Percentiles rank a stretch among this genome's conserved stretches.
These are phyloP conservation scores for Hypoxylon sp. DNA, from an alignment of 2,329 filamentous ascomycete species.

Conservation along the genomic window DNA sequence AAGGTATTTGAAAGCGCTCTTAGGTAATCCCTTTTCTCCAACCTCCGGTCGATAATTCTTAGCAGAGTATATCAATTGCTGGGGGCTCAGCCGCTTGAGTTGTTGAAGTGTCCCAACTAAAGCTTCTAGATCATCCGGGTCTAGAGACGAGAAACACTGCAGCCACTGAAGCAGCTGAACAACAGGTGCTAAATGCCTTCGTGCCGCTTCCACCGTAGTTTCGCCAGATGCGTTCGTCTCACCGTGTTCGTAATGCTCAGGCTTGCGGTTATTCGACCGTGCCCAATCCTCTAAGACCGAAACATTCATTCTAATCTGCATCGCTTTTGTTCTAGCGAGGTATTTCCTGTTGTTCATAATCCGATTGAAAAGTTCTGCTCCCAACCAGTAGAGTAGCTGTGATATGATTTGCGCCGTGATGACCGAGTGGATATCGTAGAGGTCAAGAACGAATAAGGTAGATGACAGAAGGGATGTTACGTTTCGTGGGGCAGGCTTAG, in stretches of 20 bases:
- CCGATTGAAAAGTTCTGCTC: slow-evolving; percentile 95
- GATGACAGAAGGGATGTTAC: slow-evolving; percentile 96
- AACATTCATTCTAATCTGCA: slow-evolving; percentile 99
- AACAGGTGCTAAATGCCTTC: slow-evolving; percentile 87
- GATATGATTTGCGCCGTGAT: slow-evolving; percentile 93
- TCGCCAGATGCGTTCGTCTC: slow-evolving; percentile 89
- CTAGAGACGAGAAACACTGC: slow-evolving; percentile 95
- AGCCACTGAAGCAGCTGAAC: slow-evolving; percentile 97
- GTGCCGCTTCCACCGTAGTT: slow-evolving; percentile 85
- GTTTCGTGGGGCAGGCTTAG: slow-evolving; percentile 92
- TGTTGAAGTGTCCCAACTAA: slow-evolving; percentile 91
- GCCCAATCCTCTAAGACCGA: slow-evolving; percentile 97
- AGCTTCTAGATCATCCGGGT: slow-evolving; percentile 86
- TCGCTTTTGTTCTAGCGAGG: slow-evolving; percentile 94
- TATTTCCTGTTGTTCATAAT: slow-evolving; percentile 98
- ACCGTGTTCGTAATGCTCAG: slow-evolving; percentile 95
- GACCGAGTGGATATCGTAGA: slow-evolving; percentile 99
- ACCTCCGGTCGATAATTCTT: slow-evolving; percentile 96
- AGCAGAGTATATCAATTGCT: slow-evolving; percentile 91
- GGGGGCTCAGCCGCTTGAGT: slow-evolving; percentile 84
- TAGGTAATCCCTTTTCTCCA: slow-evolving; percentile 91
- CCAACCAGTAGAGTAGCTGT: slow-evolving; percentile 95
- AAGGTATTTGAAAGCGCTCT: slow-evolving; percentile 90
- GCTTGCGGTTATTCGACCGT: slow-evolving; percentile 89
- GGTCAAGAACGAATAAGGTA: slow-evolving; percentile 94